Percentiles rank a stretch among this genome's conserved stretches.
Conservation (phyloP, 345 rosid species). For the Euphorbia lathyris region DNA sequence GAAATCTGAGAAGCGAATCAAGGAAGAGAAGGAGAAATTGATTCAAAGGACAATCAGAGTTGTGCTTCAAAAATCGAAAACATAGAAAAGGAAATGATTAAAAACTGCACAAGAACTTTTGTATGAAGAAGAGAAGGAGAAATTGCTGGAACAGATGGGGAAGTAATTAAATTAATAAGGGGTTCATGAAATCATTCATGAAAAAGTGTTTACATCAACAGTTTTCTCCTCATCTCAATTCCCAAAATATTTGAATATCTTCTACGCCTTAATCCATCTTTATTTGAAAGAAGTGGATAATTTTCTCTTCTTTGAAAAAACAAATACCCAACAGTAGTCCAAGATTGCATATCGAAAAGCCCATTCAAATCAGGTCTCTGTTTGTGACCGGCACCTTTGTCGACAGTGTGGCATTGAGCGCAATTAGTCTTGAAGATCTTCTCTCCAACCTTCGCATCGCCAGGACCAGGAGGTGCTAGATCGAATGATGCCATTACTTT, state of each 20-base stretch:
- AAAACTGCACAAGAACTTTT: no score
- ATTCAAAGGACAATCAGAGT: no score
- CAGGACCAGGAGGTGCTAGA: constrained; percentile 89
- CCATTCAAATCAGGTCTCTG: constrained; percentile 95
- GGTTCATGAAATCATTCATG: constrained; percentile 5
- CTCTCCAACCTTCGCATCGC: constrained; percentile 57
- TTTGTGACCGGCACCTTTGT: constrained; percentile 94
- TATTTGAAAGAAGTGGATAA: constrained; percentile 5
- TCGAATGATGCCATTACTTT: constrained; percentile 64
- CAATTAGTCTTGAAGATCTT: constrained; percentile 88
- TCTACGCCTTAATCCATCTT: background rate
- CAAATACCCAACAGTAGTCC: constrained; percentile 69
- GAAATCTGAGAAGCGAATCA: no score
- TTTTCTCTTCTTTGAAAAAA: constrained; percentile 3
- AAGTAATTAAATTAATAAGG: background rate
- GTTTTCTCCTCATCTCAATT: background rate
- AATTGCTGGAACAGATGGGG: no score
- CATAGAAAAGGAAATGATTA: no score
- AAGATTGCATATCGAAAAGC: constrained; percentile 83
- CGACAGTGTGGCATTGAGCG: constrained; percentile 90
- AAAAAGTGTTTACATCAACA: background rate
- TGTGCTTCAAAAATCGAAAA: no score
- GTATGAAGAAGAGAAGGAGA: no score
- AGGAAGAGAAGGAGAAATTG: no score
- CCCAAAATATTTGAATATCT: background rate